Conservation (phyloP, 2,329 filamentous ascomycete genomes). For the Aspergillus sp. region DNA sequence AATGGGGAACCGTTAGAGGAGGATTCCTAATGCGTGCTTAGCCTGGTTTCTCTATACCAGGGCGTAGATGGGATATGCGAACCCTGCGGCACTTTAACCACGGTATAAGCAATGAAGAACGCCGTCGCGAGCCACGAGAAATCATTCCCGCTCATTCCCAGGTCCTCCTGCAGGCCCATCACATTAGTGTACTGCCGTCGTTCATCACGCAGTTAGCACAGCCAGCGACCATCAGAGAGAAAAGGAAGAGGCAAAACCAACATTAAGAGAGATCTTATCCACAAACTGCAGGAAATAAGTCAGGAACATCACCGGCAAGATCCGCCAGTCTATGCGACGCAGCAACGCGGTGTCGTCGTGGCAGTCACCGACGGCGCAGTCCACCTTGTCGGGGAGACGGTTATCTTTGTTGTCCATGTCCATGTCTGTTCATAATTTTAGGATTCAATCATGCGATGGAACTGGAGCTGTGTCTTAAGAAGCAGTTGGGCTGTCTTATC, state of each 20-base stretch:
- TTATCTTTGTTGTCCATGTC: too few relatives aligned
- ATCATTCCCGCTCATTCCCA: slow-evolving; percentile 58
- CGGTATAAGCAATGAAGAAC: slow-evolving; percentile 62
- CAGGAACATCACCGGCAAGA: slow-evolving; percentile 62
- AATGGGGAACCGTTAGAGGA: slow-evolving; percentile 62
- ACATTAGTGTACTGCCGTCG: slow-evolving; percentile 60
- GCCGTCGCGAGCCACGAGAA: slow-evolving; percentile 63
- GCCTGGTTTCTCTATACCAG: background rate
- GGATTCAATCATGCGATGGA: too few relatives aligned
- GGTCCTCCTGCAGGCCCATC: slow-evolving; percentile 61
- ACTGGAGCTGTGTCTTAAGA: too few relatives aligned
- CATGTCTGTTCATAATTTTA: too few relatives aligned
- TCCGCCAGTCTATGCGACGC: slow-evolving; percentile 58
- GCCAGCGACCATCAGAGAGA: too few relatives aligned
- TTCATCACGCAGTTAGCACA: background rate
- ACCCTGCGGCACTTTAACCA: slow-evolving; percentile 62
- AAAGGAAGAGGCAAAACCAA: background rate
- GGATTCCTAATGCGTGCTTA: slow-evolving; percentile 43
- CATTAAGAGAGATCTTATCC: slow-evolving; percentile 53
- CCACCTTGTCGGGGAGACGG: too few relatives aligned
- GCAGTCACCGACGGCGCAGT: too few relatives aligned
- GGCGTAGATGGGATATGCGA: slow-evolving; percentile 7
- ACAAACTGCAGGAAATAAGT: slow-evolving; percentile 65
- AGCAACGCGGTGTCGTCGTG: slow-evolving; percentile 33
- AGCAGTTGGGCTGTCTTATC: too few relatives aligned